Evolutionary conservation across 108 stramenopile species (phyloP).

Genomic region (Pseudonitzschia pungens): DNA sequence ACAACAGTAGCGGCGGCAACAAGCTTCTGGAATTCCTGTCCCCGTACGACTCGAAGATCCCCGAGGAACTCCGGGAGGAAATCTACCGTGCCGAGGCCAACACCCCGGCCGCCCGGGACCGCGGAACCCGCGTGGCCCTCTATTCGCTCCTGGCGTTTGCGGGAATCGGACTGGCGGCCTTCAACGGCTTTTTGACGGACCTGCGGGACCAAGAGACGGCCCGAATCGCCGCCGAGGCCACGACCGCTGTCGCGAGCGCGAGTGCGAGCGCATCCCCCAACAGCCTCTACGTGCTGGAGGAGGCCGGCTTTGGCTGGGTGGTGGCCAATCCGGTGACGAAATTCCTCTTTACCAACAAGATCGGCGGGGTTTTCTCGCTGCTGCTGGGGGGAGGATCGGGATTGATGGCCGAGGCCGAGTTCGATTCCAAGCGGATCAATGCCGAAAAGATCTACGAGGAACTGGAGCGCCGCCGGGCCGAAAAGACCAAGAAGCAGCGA

Average conservation of each 20-base stretch:
- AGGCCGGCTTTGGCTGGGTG: constrained; percentile 79
- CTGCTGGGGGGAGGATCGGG: constrained; percentile 58
- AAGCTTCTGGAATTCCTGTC: constrained; percentile 28
- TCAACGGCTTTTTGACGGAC: constrained; percentile 75
- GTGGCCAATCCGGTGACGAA: constrained; percentile 41
- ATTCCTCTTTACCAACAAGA: constrained; percentile 74
- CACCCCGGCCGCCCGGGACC: constrained; percentile 70
- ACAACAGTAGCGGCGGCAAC: too few species aligned
- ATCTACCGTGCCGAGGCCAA: constrained; percentile 80
- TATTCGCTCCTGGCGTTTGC: constrained; percentile 48
- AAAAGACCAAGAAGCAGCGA: neutral
- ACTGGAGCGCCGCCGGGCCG: constrained; percentile 60
- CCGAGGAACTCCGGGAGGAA: constrained; percentile 59
- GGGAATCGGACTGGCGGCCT: constrained; percentile 48
- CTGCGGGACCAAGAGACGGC: constrained; percentile 44
- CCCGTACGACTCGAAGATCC: constrained; percentile 57
- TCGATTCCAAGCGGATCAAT: constrained; percentile 60
- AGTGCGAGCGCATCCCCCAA: neutral
- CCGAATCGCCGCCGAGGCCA: constrained; percentile 5
- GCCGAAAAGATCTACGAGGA: constrained; percentile 82
- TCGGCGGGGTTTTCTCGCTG: constrained; percentile 63
- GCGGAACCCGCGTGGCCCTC: constrained; percentile 54
- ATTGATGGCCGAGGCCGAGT: constrained; percentile 67
- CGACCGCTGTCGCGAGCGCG: too few species aligned
- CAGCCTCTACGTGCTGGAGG: constrained; percentile 27